phyloP scores from a whole-genome alignment of 106 monocot genomes.

The Phalaenopsis equestris region DNA sequence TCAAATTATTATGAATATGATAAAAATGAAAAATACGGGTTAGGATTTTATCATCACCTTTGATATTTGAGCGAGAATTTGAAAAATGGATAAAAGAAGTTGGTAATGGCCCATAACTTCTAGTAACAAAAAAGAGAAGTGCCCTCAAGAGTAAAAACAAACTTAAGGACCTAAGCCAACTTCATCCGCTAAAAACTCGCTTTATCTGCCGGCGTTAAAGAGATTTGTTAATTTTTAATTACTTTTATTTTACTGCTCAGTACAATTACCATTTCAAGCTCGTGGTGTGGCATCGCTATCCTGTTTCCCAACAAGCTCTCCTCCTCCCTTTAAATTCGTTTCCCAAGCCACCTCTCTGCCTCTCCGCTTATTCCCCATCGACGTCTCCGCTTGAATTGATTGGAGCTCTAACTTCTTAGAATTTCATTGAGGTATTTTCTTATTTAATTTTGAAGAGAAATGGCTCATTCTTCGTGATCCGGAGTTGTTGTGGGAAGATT shows the following conservation, averaged over 20 bases:
- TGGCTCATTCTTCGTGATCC: not conserved
- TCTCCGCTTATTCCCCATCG: not conserved
- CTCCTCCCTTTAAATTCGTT: not conserved
- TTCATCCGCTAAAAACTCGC: no score
- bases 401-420: not conserved
- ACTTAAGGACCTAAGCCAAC: no score
- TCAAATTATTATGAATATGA: no score
- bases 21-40: no score
- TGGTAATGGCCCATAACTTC: no score
- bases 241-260: not conserved
- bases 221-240: not conserved
- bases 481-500: not conserved
- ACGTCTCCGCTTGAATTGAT: not conserved
- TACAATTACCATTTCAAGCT: not conserved
- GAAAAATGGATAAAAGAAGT: no score
- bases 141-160: no score
- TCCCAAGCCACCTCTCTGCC: not conserved
- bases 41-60: no score
- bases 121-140: no score
- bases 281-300: conserved; percentile 5
- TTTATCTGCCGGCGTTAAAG: no score
- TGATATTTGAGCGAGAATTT: no score
- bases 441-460: not conserved
- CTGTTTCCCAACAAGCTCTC: not conserved
- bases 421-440: not conserved